Conservation (phyloP, 371 early-diverging fungal genomes). For the Mucor racemosus region DNA sequence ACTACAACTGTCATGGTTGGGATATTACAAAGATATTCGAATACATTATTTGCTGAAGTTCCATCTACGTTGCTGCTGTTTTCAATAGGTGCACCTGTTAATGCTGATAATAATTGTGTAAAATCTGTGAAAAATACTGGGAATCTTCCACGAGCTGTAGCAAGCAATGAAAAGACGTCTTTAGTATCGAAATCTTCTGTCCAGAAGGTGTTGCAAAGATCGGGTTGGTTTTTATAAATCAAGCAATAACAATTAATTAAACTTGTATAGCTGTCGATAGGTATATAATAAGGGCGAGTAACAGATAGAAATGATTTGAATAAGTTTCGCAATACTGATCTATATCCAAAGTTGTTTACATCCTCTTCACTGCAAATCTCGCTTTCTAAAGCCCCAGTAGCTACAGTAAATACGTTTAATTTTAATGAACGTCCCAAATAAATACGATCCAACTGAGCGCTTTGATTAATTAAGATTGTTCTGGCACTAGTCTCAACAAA, state of each 20-base stretch:
- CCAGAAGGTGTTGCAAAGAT: constrained; percentile 42
- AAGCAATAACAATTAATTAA: constrained; percentile 28
- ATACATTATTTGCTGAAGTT: constrained; percentile 32
- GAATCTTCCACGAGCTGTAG: constrained; percentile 36
- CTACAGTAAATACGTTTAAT: constrained; percentile 35
- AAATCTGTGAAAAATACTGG: constrained; percentile 38
- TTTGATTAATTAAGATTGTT: constrained; percentile 25
- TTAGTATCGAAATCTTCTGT: constrained; percentile 21
- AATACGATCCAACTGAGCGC: constrained; percentile 27
- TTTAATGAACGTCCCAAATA: constrained; percentile 42
- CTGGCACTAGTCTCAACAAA: not conserved
- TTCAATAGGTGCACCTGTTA: constrained; percentile 20
- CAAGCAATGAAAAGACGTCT: constrained; percentile 27
- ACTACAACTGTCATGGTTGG: constrained; percentile 32
- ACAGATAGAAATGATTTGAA: constrained; percentile 37
- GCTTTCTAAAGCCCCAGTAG: constrained; percentile 24
- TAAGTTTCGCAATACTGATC: constrained; percentile 27
- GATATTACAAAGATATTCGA: constrained; percentile 28
- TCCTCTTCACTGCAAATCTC: constrained; percentile 38
- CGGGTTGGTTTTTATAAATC: constrained; percentile 36
- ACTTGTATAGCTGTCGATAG: constrained; percentile 32
- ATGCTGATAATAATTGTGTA: constrained; percentile 32
- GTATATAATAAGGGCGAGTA: constrained; percentile 35
- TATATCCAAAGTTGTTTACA: constrained; percentile 35
- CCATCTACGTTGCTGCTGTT: constrained; percentile 9